phyloP scores from a whole-genome alignment of 495 filamentous ascomycete species.

The Chaetomium cochliodes region DNA sequence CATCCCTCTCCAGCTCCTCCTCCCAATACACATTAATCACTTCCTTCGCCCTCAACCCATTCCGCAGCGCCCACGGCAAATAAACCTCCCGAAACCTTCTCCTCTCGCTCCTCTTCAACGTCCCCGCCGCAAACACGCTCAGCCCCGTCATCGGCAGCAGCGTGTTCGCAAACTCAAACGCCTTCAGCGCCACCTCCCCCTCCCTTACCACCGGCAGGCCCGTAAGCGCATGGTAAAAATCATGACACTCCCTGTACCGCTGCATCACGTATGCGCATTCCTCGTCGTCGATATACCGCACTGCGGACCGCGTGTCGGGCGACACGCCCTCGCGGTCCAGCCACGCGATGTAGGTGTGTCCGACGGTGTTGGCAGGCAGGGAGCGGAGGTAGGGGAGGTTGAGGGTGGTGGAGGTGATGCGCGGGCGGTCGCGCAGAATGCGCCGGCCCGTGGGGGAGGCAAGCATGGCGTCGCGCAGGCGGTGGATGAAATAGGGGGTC shows the following conservation, averaged over 20 bases:
- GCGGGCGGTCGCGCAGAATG: conserved; percentile 85
- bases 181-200: conserved; percentile 92
- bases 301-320: conserved; percentile 78
- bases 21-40: conserved; percentile 99
- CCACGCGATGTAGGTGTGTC: conserved; percentile 82
- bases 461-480: conserved; percentile 90
- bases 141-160: conserved; percentile 89
- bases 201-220: conserved; percentile 89
- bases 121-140: conserved; percentile 62
- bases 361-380: conserved; percentile 72
- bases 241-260: conserved; percentile 94
- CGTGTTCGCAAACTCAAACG: conserved; percentile 94
- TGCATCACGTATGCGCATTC: conserved; percentile 99
- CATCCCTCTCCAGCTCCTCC: conserved; percentile 84
- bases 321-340: conserved; percentile 88
- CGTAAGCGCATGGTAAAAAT: conserved; percentile 96
- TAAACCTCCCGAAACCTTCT: conserved; percentile 70
- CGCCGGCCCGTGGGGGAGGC: conserved; percentile 76
- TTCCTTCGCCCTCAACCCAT: conserved; percentile 73
- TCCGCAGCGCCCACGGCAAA: conserved; percentile 85
- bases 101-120: conserved; percentile 74
- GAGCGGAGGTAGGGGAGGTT: conserved; percentile 66
- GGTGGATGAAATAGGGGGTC: conserved; percentile 91
- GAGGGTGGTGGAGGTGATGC: conserved; percentile 78
- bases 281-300: conserved; percentile 87